Evolutionary conservation across 345 rosid species (phyloP).

Genomic region (Populus alba): DNA sequence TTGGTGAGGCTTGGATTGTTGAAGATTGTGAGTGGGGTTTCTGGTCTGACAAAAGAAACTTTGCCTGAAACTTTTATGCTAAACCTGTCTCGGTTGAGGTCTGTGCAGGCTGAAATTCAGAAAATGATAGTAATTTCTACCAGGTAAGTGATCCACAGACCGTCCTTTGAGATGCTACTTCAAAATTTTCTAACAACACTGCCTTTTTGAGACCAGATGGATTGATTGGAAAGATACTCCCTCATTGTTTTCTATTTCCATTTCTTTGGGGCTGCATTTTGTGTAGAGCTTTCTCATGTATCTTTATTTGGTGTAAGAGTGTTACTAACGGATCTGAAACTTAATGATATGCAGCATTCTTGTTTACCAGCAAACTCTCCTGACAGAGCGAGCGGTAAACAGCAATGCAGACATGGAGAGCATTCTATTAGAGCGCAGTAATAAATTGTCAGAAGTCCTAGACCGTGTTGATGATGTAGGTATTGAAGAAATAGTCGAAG

Average conservation of each 20-base stretch:
- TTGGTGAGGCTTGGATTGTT: constrained; percentile 70
- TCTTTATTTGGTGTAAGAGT: neutral
- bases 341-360: constrained; percentile 54
- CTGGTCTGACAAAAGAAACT: constrained; percentile 54
- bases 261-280: too few species aligned
- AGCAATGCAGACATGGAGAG: constrained; percentile 52
- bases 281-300: neutral
- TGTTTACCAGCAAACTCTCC: constrained; percentile 66
- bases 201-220: neutral
- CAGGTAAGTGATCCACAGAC: constrained; percentile 39
- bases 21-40: constrained; percentile 59
- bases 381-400: constrained; percentile 45
- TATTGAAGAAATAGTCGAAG: constrained; percentile 54
- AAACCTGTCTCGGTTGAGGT: constrained; percentile 64
- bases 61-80: constrained; percentile 74
- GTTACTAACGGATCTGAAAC: neutral
- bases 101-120: constrained; percentile 72
- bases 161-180: neutral
- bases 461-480: constrained; percentile 52
- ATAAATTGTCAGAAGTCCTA: constrained; percentile 46
- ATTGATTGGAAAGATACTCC: neutral
- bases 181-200: neutral
- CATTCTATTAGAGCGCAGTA: constrained; percentile 37
- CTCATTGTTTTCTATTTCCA: neutral
- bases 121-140: constrained; percentile 69